Base-by-base conservation (phyloP, 2,329 filamentous ascomycete species). In the Chrysoporthe cubensis region DNA sequence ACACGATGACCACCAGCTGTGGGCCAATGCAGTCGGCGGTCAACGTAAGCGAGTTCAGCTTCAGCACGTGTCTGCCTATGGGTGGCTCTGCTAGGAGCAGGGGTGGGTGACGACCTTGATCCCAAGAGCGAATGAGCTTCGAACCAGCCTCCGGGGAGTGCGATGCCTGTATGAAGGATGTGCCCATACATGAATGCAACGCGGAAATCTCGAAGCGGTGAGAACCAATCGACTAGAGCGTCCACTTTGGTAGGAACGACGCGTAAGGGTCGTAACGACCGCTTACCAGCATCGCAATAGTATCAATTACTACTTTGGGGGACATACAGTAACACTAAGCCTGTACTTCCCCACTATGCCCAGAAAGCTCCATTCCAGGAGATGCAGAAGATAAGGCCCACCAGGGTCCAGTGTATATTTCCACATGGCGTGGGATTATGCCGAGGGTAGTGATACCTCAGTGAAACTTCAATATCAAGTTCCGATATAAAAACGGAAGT, bases 371-470 rank as follows among this genome's bases (percentile, higher is more conserved):
- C 11, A 3, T 13, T 32, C 21, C 26, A 54, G 50, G 4, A 54
- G 13, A 54, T 54, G 26, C 11, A 5, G 14, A 54, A 54, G 50
- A 26, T 54, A 14, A 32, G 50, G 26, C 50, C 50, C 26, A 54
- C 50, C 50, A 26, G 14, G 50, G 5, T 54, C 26, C 50, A 54
- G 4, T 54, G 32, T 32, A 32, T 54, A 6, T 54, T 5, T 11
- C 50, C 50, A 6, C 32, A 16, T 32, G 13, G 50, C 26, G 50
- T 34, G 50, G 16, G 21, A 34, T 21, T 21, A 5, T 32, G 13
- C 50, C 50, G 32, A 54, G 50, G 50, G 32, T 54, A 34, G 21
- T 54, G 50, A 54, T 54, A 54, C 21, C 11, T 54, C 50, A 16
- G 14, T 54, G 50, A 54, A 13, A 54, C 7, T 13, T 50, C 21